phyloP scores from a whole-genome alignment of 202 grass and related monocot species.

The Schoenoplectus tabernaemontani region DNA sequence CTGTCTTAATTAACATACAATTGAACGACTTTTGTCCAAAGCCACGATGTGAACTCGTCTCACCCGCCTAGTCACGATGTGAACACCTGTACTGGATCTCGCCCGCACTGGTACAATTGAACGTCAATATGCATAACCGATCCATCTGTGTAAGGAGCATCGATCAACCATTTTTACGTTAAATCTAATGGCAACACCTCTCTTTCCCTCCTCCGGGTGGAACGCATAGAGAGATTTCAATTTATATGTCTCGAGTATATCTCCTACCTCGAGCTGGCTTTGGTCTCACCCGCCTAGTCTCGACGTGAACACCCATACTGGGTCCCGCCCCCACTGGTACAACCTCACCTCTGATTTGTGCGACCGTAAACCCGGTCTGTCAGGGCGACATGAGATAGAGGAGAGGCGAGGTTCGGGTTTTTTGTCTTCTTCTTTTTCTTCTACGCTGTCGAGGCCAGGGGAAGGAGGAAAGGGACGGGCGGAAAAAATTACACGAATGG shows the following conservation, averaged over 20 bases:
- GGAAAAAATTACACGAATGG: no score
- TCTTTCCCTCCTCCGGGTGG: conserved; percentile 40
- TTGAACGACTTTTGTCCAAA: neutral
- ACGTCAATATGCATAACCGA: conserved; percentile 61
- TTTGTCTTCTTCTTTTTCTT: no score
- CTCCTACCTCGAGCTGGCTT: conserved; percentile 85
- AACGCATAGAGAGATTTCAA: conserved; percentile 79
- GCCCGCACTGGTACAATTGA: no score
- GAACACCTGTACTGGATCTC: no score
- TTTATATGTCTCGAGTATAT: conserved; percentile 73
- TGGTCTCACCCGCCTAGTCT: conserved; percentile 63
- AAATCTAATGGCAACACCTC: conserved; percentile 75
- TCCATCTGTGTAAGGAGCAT: conserved; percentile 56
- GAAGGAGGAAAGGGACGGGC: no score
- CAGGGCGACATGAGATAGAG: no score
- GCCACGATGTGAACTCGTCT: no score
- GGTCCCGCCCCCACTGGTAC: conserved; percentile 52
- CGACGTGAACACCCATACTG: conserved; percentile 59
- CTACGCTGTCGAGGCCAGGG: no score
- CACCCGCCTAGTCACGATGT: no score
- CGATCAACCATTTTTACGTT: conserved; percentile 67
- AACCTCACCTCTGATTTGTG: conserved; percentile 75
- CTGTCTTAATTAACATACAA: neutral
- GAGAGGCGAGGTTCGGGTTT: no score
- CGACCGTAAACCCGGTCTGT: no score